Base-by-base conservation (phyloP, 192 early-diverging fungal species). In the Coemansia erecta region DNA sequence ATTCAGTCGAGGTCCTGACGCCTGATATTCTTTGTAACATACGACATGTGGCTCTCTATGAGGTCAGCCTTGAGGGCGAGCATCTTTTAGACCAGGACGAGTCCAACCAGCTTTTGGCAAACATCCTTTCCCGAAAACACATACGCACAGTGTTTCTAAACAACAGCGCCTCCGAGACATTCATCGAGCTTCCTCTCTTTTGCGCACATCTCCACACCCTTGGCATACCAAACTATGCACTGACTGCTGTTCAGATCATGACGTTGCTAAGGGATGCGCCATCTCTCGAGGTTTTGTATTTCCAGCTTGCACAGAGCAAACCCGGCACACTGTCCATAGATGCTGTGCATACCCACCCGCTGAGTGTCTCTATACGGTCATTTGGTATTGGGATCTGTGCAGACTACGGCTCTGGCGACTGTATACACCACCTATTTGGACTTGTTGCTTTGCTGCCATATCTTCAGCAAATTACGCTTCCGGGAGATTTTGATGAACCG, bases 31-130 rank as follows among this genome's bases (percentile, higher is more conserved):
- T 53, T 19, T 10, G 17, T 7, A n/a, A 53, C 31, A 6, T 53
- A 10, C 9, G 9, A 37, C 15, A 53, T 31, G 4, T 53, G 8
- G 4, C 1, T n/a, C 18, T 53, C n/a, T 13, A 15, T 6, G 51
- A 53, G 35, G 17, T 53, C 15, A 53, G 51, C 51, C 3, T 37
- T 23, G 51, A 53, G n/a, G 51, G 51, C 51, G 51, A 53, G 51
- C 51, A 53, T 53, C 31, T 53, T 39, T 39, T 53, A 28, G 51
- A 53, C 33, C 26, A 53, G 5, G 51, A 53, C 2, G 51, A 53
- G 35, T 53, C 51, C 0, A 53, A 53, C 18, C 51, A 53, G 33
- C 26, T 53, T 23, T 37, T 53, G n/a, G n/a, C 17, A 37, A 31
- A 53, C n/a, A 53, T 53, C 9, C 51, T 53, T 2, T 37, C 15